phyloP scores from a whole-genome alignment of 495 filamentous ascomycete genomes.

The Hypoxylon crocopeplum region DNA sequence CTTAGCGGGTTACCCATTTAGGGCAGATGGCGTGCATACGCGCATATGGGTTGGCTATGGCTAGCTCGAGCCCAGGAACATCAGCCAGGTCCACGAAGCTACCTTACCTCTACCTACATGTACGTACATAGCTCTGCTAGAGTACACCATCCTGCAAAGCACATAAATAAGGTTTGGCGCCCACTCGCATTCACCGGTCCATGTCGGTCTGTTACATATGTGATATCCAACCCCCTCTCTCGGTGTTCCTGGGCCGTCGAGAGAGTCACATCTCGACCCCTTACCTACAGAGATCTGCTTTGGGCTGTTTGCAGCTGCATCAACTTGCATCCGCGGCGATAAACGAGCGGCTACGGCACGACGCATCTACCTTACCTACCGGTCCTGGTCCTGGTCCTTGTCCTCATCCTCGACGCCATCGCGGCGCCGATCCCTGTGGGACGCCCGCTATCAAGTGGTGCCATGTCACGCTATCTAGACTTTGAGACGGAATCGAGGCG shows the following conservation, averaged over 20 bases:
- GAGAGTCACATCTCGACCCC: conserved; percentile 10
- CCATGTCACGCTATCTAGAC: conserved; percentile 39
- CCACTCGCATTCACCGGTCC: conserved; percentile 11
- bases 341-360: conserved; percentile 30
- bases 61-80: conserved; percentile 30
- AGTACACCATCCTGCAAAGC: conserved; percentile 18
- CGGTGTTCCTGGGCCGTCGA: conserved; percentile 14
- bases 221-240: conserved; percentile 11
- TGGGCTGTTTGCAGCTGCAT: conserved; percentile 37
- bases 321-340: conserved; percentile 38
- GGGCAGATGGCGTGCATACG: conserved; percentile 30
- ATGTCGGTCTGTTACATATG: conserved; percentile 15
- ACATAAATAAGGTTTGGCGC: conserved; percentile 30
- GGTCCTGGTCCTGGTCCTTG: conserved; percentile 20
- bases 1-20: conserved; percentile 32
- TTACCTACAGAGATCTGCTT: conserved; percentile 34
- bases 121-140: not conserved
- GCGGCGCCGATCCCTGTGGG: conserved; percentile 35
- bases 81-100: conserved; percentile 20
- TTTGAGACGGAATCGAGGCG: conserved; percentile 13
- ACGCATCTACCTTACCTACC: conserved; percentile 12
- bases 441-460: conserved; percentile 35
- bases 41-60: conserved; percentile 17
- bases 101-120: not conserved
- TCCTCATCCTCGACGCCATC: conserved; percentile 28